These are phyloP conservation scores for Mycena haematopus DNA, from an alignment of 768 basidiomycete genomes.

Conservation along the genomic window DNA sequence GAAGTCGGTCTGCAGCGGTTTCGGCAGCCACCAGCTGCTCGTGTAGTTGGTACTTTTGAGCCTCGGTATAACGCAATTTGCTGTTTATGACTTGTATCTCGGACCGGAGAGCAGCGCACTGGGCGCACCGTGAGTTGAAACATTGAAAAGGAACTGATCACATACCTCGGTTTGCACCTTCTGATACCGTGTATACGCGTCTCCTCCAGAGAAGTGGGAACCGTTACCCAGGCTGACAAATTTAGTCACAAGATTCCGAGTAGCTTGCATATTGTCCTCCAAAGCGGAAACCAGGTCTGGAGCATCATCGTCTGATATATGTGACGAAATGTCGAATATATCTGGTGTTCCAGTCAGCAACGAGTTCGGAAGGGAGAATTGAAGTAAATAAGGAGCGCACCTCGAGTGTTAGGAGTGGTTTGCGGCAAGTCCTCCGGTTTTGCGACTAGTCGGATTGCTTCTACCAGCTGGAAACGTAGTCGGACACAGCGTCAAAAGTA, in stretches of 20 bases:
- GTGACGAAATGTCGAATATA: conserved; percentile 53
- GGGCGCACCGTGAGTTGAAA: conserved; percentile 22
- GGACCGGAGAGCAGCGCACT: conserved; percentile 67
- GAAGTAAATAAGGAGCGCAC: conserved; percentile 36
- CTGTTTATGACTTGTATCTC: conserved; percentile 58
- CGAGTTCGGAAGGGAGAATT: conserved; percentile 4
- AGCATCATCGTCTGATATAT: conserved; percentile 44
- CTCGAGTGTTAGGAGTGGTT: conserved; percentile 48
- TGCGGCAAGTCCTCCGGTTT: conserved; percentile 56
- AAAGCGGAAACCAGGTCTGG: conserved; percentile 52
- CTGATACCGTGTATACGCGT: conserved; percentile 54
- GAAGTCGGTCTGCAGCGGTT: conserved; percentile 65
- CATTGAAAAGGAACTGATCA: conserved; percentile 11
- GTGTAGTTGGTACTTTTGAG: conserved; percentile 55
- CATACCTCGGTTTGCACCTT: conserved; percentile 66
- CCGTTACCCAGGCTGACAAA: conserved; percentile 55
- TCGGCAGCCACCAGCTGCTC: conserved; percentile 62
- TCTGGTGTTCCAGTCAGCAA: conserved; percentile 37
- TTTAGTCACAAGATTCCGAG: conserved; percentile 62
- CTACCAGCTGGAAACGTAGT: conserved; percentile 57
- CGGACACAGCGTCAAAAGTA: conserved; percentile 14
- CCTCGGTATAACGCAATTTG: conserved; percentile 56
- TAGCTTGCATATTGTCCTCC: conserved; percentile 61
- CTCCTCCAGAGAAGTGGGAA: conserved; percentile 44
- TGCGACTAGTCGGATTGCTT: conserved; percentile 67